These are phyloP conservation scores for Daldinia bambusicola DNA, from an alignment of 495 filamentous ascomycete species.

Conservation along the genomic window DNA sequence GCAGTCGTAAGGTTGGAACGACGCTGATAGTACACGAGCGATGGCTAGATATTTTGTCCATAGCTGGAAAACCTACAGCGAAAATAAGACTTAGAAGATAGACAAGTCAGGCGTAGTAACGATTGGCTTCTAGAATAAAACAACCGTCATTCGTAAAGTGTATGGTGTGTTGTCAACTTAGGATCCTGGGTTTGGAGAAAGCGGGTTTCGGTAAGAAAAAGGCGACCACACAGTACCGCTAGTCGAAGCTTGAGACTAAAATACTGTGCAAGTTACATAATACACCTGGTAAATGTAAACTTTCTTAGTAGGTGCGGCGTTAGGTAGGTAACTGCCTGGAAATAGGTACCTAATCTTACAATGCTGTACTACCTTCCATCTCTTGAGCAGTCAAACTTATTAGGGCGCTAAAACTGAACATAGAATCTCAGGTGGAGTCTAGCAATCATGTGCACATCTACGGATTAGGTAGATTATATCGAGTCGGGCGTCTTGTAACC, in stretches of 20 bases:
- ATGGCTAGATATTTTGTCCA: neutral
- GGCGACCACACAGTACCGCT: neutral
- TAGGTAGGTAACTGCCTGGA: no score
- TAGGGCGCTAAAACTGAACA: no score
- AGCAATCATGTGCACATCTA: no score
- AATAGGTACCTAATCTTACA: no score
- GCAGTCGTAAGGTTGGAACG: neutral
- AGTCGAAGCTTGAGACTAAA: neutral
- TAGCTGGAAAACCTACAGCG: neutral
- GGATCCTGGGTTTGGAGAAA: conserved; percentile 6
- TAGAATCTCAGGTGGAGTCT: no score
- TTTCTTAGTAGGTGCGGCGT: no score
- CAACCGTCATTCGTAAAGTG: neutral
- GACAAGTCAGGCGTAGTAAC: neutral
- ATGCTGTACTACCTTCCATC: no score
- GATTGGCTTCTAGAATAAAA: neutral
- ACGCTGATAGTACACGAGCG: neutral
- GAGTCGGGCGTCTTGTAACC: no score
- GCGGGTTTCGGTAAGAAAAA: conserved; percentile 5
- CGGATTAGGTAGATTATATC: no score
- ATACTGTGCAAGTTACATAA: neutral
- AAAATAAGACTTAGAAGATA: neutral
- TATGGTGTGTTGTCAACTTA: conserved; percentile 9
- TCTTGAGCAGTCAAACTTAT: no score
- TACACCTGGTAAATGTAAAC: neutral